Percentiles rank a stretch among this genome's conserved stretches.
Conservation (phyloP, 305 asterid species). For the Petunia hybrid region DNA sequence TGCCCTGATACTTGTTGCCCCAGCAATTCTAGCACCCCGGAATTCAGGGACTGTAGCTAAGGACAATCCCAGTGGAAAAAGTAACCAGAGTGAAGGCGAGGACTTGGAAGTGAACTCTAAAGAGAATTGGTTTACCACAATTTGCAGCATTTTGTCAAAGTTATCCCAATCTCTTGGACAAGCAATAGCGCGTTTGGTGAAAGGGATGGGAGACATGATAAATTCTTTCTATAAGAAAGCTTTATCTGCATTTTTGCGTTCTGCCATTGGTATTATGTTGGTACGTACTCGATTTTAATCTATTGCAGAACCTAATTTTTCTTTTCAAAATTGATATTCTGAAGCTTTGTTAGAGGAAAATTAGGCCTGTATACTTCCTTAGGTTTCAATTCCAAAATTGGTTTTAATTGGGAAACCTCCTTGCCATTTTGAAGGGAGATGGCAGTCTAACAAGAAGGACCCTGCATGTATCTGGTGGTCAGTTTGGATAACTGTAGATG, state of each 20-base stretch:
- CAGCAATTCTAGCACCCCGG: conserved; percentile 85
- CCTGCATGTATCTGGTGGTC: too few relatives aligned
- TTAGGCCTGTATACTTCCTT: neutral
- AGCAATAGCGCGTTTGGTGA: conserved; percentile 47
- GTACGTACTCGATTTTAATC: conserved; percentile 49
- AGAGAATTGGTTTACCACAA: conserved; percentile 46
- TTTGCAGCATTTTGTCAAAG: conserved; percentile 53
- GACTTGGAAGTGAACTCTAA: conserved; percentile 43
- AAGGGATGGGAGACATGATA: conserved; percentile 70
- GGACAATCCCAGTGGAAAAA: conserved; percentile 46
- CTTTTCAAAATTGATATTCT: neutral
- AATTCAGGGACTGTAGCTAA: conserved; percentile 41
- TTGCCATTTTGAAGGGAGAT: neutral
- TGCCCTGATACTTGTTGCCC: conserved; percentile 92
- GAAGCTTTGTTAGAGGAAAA: neutral
- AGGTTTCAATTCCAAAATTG: conserved; percentile 4
- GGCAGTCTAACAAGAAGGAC: conserved; percentile 21
- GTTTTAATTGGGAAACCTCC: conserved; percentile 15
- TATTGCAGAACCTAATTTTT: conserved; percentile 16
- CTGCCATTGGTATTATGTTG: conserved; percentile 73
- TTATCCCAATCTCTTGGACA: conserved; percentile 49
- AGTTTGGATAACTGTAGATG: too few relatives aligned
- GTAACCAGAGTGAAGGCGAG: conserved; percentile 48
- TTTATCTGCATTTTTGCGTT: conserved; percentile 74
- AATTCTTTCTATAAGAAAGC: conserved; percentile 69